Percentiles rank a stretch among this genome's conserved stretches.
phyloP scores from a whole-genome alignment of 139 green algal genomes.

The Monoraphidium neglectum region DNA sequence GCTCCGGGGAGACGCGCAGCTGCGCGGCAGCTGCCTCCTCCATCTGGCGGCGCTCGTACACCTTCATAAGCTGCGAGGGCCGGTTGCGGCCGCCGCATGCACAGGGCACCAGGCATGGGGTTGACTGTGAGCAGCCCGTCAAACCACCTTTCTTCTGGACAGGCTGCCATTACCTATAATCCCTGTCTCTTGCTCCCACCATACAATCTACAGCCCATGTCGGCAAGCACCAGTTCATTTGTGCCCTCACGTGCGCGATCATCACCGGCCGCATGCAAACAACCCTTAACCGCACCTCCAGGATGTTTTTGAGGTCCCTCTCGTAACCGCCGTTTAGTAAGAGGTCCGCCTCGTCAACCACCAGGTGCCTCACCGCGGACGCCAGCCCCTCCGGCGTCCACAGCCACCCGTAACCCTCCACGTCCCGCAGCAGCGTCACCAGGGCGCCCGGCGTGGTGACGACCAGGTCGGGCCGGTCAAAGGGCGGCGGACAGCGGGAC shows the following conservation, averaged over 20 bases:
- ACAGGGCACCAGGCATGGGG: no score
- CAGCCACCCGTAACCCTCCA: conserved; percentile 52
- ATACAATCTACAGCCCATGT: background rate
- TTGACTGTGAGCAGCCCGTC: no score
- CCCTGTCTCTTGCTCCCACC: background rate
- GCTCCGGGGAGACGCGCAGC: conserved; percentile 44
- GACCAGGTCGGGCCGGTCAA: conserved; percentile 66
- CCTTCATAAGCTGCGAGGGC: conserved; percentile 60
- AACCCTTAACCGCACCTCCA: conserved; percentile 27
- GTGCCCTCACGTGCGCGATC: no score
- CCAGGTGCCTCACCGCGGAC: conserved; percentile 60
- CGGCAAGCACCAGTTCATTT: no score
- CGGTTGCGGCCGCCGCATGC: no score
- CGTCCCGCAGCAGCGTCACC: conserved; percentile 47
- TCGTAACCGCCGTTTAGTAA: conserved; percentile 81
- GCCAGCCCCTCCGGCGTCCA: conserved; percentile 62
- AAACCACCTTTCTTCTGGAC: no score
- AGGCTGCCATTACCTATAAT: no score
- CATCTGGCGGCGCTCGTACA: conserved; percentile 53
- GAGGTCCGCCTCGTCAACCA: conserved; percentile 96
- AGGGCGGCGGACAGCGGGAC: conserved; percentile 52
- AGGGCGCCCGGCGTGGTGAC: conserved; percentile 78
- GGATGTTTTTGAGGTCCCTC: conserved; percentile 55
- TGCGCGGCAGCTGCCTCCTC: conserved; percentile 46
- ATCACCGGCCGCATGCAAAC: background rate